Conservation (phyloP, 2,329 filamentous ascomycete species). For the Chaetothyriales sp. region DNA sequence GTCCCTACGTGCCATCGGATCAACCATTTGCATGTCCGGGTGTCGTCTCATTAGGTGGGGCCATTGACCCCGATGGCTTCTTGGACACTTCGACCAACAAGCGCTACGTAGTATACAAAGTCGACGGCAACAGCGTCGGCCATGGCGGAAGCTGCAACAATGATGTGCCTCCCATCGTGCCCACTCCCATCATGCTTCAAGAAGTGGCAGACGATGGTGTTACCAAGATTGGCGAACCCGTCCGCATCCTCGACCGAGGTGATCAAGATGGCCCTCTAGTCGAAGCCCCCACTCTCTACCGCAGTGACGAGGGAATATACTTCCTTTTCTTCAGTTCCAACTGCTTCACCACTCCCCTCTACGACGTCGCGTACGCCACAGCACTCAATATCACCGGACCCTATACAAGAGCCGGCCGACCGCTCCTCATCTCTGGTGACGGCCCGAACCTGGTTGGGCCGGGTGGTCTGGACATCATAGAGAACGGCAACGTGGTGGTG, state of each 20-base stretch:
- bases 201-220: conserved; percentile 34
- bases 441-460: conserved; percentile 12
- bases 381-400: conserved; percentile 26
- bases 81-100: conserved; percentile 37
- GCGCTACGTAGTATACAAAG: conserved; percentile 51
- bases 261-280: conserved; percentile 49
- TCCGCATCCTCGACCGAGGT: conserved; percentile 49
- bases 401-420: conserved; percentile 24
- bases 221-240: conserved; percentile 38
- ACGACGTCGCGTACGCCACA: conserved; percentile 49
- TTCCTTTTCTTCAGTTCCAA: conserved; percentile 51
- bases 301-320: conserved; percentile 36
- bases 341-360: conserved; percentile 41
- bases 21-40: conserved; percentile 41
- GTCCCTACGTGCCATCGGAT: conserved; percentile 39
- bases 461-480: conserved; percentile 18
- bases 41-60: conserved; percentile 34
- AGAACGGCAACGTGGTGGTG: conserved; percentile 12
- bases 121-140: conserved; percentile 48
- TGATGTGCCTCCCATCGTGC: conserved; percentile 26
- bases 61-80: conserved; percentile 52
- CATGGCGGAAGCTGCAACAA: conserved; percentile 35
- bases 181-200: conserved; percentile 30
- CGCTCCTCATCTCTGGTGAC: conserved; percentile 25
- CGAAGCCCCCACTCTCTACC: conserved; percentile 44